Percentiles rank a stretch among this genome's conserved stretches.
These are phyloP conservation scores for Leccinum brunneo-olivaceum DNA, from an alignment of 1,284 basidiomycete species.

Conservation along the genomic window DNA sequence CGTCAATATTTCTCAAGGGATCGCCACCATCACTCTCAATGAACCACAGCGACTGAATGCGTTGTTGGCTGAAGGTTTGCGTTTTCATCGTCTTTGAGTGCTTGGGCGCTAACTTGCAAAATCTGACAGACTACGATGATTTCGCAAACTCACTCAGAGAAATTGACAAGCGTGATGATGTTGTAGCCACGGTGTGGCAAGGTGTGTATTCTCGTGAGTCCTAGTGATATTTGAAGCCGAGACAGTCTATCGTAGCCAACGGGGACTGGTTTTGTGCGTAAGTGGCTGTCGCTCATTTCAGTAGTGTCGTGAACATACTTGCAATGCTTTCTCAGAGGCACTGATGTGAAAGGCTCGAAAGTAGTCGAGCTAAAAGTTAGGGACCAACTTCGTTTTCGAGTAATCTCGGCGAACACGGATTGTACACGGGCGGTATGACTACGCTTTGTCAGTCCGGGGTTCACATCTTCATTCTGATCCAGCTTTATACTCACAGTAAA, in stretches of 20 bases:
- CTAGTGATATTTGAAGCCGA: background rate
- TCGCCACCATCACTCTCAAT: constrained; percentile 65
- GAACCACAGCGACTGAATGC: constrained; percentile 57
- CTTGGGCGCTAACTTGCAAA: background rate
- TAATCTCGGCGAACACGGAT: constrained; percentile 50
- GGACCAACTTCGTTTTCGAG: constrained; percentile 36
- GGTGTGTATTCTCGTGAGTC: constrained; percentile 33
- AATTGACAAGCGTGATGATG: constrained; percentile 55
- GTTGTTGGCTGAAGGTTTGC: constrained; percentile 47
- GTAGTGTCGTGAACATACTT: background rate
- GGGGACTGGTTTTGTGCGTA: constrained; percentile 72
- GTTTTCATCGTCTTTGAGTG: background rate
- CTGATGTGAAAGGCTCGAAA: constrained; percentile 39
- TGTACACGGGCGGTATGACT: constrained; percentile 52
- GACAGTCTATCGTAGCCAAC: constrained; percentile 36
- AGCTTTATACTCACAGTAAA: constrained; percentile 64
- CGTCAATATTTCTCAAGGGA: constrained; percentile 46
- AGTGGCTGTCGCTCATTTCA: constrained; percentile 20
- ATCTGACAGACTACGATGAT: constrained; percentile 49
- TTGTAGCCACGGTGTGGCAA: constrained; percentile 62
- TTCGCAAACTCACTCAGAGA: constrained; percentile 52
- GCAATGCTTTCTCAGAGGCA: constrained; percentile 41
- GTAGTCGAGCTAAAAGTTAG: constrained; percentile 32
- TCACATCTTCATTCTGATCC: background rate
- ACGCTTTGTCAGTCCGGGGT: background rate